phyloP scores from a whole-genome alignment of 1,139 yeast genomes.

The Pneumocystis carinii region DNA sequence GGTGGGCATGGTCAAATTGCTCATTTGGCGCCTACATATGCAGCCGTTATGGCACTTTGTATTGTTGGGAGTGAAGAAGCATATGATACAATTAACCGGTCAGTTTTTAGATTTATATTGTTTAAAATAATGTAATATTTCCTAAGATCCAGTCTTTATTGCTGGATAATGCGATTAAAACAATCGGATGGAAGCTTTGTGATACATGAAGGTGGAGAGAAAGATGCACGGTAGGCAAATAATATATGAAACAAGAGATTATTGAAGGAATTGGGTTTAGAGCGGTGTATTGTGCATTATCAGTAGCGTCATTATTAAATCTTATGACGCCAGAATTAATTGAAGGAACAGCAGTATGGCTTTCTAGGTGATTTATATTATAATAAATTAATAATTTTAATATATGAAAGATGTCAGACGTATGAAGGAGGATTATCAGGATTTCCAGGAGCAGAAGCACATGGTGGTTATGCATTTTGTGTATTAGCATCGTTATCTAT shows the following conservation, averaged over 20 bases:
- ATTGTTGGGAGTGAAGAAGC: conserved; percentile 34
- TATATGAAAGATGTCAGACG: conserved; percentile 50
- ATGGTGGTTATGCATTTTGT: conserved; percentile 92
- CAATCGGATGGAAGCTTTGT: conserved; percentile 54
- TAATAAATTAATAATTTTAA: not conserved
- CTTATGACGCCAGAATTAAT: conserved; percentile 49
- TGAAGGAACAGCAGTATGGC: conserved; percentile 42
- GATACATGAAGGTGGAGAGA: conserved; percentile 70
- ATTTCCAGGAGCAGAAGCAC: conserved; percentile 72
- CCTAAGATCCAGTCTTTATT: conserved; percentile 26
- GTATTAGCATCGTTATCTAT: conserved; percentile 60
- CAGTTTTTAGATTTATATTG: too few species aligned
- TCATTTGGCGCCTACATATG: conserved; percentile 77
- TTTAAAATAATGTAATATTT: too few species aligned
- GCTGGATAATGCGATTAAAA: conserved; percentile 57
- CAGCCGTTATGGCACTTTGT: conserved; percentile 52
- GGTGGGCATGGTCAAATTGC: conserved; percentile 75
- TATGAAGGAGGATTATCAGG: conserved; percentile 95
- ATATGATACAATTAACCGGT: conserved; percentile 34
- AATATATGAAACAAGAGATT: not conserved
- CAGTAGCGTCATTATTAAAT: conserved; percentile 53
- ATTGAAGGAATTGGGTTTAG: conserved; percentile 23
- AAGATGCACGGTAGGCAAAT: conserved; percentile 36
- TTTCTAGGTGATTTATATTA: conserved; percentile 19
- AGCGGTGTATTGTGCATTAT: conserved; percentile 73